Evolutionary conservation across 768 basidiomycete genomes (phyloP), one percentile per base, ranked within the genome.

Genomic region (Auricularia heimuer): DNA sequence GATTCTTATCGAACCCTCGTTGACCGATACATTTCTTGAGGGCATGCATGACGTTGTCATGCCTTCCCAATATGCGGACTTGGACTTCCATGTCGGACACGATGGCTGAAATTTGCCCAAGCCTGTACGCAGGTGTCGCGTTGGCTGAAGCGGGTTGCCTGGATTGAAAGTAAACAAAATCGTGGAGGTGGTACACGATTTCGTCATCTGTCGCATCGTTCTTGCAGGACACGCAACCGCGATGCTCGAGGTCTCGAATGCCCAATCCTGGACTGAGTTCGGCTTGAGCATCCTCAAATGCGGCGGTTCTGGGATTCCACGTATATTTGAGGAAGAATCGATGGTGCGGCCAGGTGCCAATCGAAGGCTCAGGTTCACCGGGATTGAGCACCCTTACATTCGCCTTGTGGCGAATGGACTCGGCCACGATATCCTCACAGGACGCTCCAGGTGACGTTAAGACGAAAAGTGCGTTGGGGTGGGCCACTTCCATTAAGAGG

Each of bases 401-500:
- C 67, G 84, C 85, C 70, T 82, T 85, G 47, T 82, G 79, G 66
- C 80, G 81, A 61, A 91, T 87, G 12, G 81, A 79, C 1, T 79
- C 80, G 0, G 87, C 70, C 1, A 77, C 74, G 42, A 83, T 80
- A 67, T 85, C 77, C 56, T 82, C 83, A 68, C 89, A 91, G 6
- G 47, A 51, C 6, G 14, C 47, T 4, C 18, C 47, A 6, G 47
- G 47, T 4, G 78, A 75, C 29, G 82, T 73, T 65, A 85, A 75
- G 10, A 83, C 75, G 68, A 81, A 87, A 0, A 90, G 75, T 0
- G 81, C 78, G 65, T 82, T 81, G 0, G 88, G 79, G 64, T 91
- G 88, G 0, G 87, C 80, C 0, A 81, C 79, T 68, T 91, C 85
- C 68, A 89, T 85, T 1, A 90, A 75, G 10, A 87, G 68, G 0